phyloP scores from a whole-genome alignment of 2,329 filamentous ascomycete species.

The Xylaria sp. region DNA sequence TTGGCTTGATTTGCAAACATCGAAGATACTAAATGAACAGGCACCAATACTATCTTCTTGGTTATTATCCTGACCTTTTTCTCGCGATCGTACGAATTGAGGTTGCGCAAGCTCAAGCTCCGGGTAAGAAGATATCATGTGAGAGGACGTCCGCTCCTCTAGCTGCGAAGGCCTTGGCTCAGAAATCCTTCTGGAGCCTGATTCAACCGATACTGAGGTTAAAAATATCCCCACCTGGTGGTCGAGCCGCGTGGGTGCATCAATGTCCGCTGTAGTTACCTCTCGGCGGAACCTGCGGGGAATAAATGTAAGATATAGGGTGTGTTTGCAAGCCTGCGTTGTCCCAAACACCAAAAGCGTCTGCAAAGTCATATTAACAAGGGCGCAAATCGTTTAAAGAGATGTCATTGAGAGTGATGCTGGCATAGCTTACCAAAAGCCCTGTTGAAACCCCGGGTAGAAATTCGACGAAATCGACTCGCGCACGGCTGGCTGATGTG shows the following conservation, averaged over 20 bases:
- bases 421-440: conserved; percentile 41
- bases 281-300: conserved; percentile 38
- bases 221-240: not conserved
- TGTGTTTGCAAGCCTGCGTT: conserved; percentile 40
- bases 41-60: not conserved
- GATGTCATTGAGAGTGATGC: not conserved
- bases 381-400: not conserved
- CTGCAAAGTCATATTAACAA: conserved; percentile 32
- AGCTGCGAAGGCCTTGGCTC: not conserved
- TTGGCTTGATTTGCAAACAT: not conserved
- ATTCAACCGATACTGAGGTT: not conserved
- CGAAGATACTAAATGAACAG: conserved; percentile 10
- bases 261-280: not conserved
- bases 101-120: not conserved
- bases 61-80: not conserved
- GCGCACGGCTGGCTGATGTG: conserved; percentile 45
- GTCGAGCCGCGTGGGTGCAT: not conserved
- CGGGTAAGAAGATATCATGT: not conserved
- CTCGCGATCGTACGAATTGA: not conserved
- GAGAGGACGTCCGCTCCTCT: not conserved
- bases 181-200: not conserved
- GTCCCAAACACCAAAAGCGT: conserved; percentile 46
- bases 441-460: conserved; percentile 47
- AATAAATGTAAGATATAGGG: conserved; percentile 38
- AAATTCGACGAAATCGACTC: conserved; percentile 51